Conservation (phyloP, 164 flowering plant genomes). For the Aristolochia contorta region DNA sequence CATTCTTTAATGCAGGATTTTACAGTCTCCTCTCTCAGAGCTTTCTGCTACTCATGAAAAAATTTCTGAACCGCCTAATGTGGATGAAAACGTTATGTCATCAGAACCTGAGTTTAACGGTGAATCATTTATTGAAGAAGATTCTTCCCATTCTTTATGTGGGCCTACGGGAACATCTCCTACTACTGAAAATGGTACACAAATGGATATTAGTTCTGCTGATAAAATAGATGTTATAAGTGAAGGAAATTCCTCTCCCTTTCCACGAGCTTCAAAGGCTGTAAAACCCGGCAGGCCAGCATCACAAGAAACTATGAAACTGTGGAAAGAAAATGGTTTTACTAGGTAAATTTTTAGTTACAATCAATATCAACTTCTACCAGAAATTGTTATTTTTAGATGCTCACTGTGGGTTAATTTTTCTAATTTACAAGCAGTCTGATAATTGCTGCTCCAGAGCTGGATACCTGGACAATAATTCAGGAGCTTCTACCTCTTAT, state of each 20-base stretch:
- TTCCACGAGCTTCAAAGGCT: constrained; percentile 27
- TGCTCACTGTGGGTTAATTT: neutral
- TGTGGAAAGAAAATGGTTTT: constrained; percentile 86
- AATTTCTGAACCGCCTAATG: constrained; percentile 11
- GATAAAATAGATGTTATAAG: neutral
- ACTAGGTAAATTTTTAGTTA: constrained; percentile 43
- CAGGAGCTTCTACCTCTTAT: constrained; percentile 71
- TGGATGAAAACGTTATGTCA: constrained; percentile 12
- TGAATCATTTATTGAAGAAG: neutral
- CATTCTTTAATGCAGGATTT: constrained; percentile 39
- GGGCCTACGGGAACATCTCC: constrained; percentile 17
- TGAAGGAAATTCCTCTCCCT: constrained; percentile 19
- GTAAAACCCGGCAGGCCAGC: constrained; percentile 68
- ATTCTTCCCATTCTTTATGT: neutral
- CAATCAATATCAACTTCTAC: neutral
- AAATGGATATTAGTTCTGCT: constrained; percentile 2
- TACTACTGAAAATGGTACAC: constrained; percentile 21
- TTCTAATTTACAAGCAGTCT: constrained; percentile 38
- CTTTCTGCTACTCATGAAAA: constrained; percentile 23
- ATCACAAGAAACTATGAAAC: constrained; percentile 34
- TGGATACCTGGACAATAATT: constrained; percentile 61
- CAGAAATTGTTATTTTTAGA: neutral
- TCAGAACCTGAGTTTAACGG: constrained; percentile 2
- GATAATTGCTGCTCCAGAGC: constrained; percentile 81
- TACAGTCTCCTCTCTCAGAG: constrained; percentile 42